Base-by-base conservation (phyloP, 768 basidiomycete genomes). In the Guyanaporus albipodus region DNA sequence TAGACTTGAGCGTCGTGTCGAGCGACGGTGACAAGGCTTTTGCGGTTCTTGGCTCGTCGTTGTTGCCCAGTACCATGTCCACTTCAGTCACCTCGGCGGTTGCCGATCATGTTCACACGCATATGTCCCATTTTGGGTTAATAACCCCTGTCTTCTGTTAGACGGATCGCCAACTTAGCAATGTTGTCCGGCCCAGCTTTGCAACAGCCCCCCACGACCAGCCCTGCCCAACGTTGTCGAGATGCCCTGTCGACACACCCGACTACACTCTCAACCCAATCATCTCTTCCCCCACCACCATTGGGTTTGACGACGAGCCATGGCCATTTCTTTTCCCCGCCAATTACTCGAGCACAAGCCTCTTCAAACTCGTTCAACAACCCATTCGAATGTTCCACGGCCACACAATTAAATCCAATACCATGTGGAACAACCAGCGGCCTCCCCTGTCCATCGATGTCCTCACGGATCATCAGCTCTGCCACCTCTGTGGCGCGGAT, bases 401-500 rank as follows among this genome's bases (percentile, higher is more conserved):
- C 68, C 0, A 86, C 85, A 63, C 87, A 92, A 60, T 92, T 91
- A 53, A 91, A 76, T 1, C 88, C 89, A 14, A 90, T 67, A 1
- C 74, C 86, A 26, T 68, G 64, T 0, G 82, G 83, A 31, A 57
- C 46, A 2, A 64, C 65, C 29, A 66, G 42, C 17, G 23, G 24
- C 8, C 41, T 50, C 24, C 44, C 44, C 4, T 46, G 33, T 8
- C 44, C 45, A 31, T 57, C 53, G 23, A 55, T 29, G 1, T 46
- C 63, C 10, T 45, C 54, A 0, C 47, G 54, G 5, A 80, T 55
- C 34, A 74, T 73, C 9, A 73, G 63, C 12, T 55, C 38, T 22
- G 79, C 72, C 23, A 84, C 67, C 10, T 78, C 70, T n/a, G 52
- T 44, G 14, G 73, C 67, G 2, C 55, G 50, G 19, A 71, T 32